Percentiles rank a stretch among this genome's conserved stretches.
These are phyloP conservation scores for Carex scoparia DNA, from an alignment of 176 grass and related monocot species.

Conservation along the genomic window DNA sequence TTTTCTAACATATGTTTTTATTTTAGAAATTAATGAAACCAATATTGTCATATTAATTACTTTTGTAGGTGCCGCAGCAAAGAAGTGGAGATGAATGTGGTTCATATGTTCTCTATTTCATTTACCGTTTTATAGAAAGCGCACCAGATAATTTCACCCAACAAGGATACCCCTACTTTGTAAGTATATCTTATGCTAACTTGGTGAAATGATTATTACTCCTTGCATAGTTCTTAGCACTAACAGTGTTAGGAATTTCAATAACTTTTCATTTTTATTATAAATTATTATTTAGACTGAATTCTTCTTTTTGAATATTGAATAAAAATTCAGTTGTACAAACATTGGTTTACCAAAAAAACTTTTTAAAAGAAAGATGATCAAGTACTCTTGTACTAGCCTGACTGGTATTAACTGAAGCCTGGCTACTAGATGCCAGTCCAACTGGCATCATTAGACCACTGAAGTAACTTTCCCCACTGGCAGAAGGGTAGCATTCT, in stretches of 20 bases:
- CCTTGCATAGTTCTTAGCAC: not conserved
- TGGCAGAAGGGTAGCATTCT: not conserved
- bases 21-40: not conserved
- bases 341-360: not conserved
- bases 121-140: conserved; percentile 49
- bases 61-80: conserved; percentile 74
- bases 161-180: conserved; percentile 38
- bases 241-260: not conserved
- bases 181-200: conserved; percentile 7
- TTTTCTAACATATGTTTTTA: conserved; percentile 17
- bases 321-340: not conserved
- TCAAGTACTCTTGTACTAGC: not conserved
- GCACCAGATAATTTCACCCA: conserved; percentile 49
- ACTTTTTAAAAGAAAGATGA: not conserved
- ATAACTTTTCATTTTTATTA: not conserved
- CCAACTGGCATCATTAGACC: not conserved
- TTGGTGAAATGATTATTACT: not conserved
- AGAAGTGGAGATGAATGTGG: conserved; percentile 80
- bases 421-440: not conserved
- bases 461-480: not conserved
- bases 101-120: conserved; percentile 81
- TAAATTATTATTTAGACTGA: not conserved
- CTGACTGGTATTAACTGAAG: not conserved
- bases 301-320: not conserved
- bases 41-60: not conserved